Evolutionary conservation across 1,284 basidiomycete species (phyloP).

Genomic region (Melanopsichium pennsylvanicum): DNA sequence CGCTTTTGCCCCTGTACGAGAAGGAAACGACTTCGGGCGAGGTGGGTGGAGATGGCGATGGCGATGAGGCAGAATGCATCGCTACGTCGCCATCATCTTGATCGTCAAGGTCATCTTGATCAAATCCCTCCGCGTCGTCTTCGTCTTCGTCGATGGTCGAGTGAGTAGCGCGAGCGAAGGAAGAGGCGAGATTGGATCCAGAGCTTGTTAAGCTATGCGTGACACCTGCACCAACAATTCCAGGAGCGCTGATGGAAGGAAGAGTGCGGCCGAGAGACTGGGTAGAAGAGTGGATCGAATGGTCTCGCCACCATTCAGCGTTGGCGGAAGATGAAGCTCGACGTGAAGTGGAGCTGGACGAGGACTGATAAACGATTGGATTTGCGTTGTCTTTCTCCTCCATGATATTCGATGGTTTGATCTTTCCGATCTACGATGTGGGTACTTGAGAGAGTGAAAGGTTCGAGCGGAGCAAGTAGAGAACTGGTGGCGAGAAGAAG

Average conservation of each 20-base stretch:
- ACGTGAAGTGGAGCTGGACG: conserved; percentile 58
- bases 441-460: no score
- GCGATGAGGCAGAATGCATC: conserved; percentile 6
- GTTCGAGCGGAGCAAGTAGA: no score
- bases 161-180: conserved; percentile 23
- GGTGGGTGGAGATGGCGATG: conserved; percentile 10
- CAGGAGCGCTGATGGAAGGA: conserved; percentile 2
- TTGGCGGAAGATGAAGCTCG: conserved; percentile 30
- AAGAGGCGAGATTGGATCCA: conserved; percentile 69
- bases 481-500: not conserved
- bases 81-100: conserved; percentile 18
- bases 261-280: conserved; percentile 6
- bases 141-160: conserved; percentile 34
- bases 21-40: not conserved
- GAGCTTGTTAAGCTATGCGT: not conserved
- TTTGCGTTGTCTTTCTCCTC: conserved; percentile 66
- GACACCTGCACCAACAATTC: not conserved
- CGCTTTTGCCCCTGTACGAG: not conserved
- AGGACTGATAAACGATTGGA: conserved; percentile 64
- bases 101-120: conserved; percentile 68
- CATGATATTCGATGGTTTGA: conserved; percentile 14
- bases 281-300: conserved; percentile 38
- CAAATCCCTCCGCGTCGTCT: no score
- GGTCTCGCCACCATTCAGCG: conserved; percentile 61
- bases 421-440: no score